Evolutionary conservation across 441 rosid genomes (phyloP), one percentile per base, ranked within the genome.

Genomic region (Euphorbia schlechtendalii): DNA sequence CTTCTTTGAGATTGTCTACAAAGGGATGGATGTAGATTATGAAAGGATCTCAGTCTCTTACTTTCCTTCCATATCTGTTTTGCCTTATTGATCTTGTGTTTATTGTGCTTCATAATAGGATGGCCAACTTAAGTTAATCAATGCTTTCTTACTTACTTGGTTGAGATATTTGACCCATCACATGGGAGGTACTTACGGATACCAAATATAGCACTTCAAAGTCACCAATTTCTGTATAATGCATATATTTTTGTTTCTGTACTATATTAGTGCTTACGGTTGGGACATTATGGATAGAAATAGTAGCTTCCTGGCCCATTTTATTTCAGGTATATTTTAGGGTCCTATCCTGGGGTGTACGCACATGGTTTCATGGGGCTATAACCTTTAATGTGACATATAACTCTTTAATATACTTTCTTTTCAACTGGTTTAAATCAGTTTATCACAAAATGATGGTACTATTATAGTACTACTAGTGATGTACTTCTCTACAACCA

Each of bases 131-230:
- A 55, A 30, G 6, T 55, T 12, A 27, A 13, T 13, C 2, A 55
- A 27, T 55, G 36, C 27, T 25, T 28, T 27, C 34, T 54, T 14
- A 24, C 3, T 25, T 8, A 13, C 25, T 55, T 10, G 18, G 17
- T 55, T 55, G 59, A 28, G 59, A 27, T 18, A 27, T 3, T 25
- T 9, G 46, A 2, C n/a, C 24, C 32, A 55, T 55, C 21, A 17
- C 62, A n/a, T 58, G 17, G 18, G 28, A 59, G 59, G 38, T 56
- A 15, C 59, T 55, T 12, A 53, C 18, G 28, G 40, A 28, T 25
- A 56, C 40, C 28, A 56, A 55, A 55, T 49, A n/a, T n/a, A 49
- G 38, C 21, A 5, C 59, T n/a, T 56, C n/a, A 6, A 56, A 56
- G 8, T 21, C 38, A 27, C 38, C 34, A 56, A 17, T 27, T 2